Percentiles rank a stretch among this genome's conserved stretches.
phyloP scores from a whole-genome alignment of 2,329 filamentous ascomycete genomes.

The Parastagonospora nodorum region DNA sequence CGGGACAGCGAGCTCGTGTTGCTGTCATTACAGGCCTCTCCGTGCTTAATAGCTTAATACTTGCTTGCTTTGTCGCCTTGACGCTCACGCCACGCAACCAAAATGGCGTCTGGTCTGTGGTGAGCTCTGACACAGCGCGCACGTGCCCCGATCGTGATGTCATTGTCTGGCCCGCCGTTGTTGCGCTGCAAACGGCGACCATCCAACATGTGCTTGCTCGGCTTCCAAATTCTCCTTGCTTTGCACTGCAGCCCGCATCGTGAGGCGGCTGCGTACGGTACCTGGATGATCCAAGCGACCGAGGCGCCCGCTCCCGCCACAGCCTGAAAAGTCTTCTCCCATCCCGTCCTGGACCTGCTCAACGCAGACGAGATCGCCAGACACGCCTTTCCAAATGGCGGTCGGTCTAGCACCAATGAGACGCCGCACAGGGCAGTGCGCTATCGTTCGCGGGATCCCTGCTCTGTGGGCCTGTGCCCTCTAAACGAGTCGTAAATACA shows the following conservation, averaged over 20 bases:
- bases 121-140: conserved; percentile 1
- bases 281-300: conserved; percentile 27
- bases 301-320: conserved; percentile 18
- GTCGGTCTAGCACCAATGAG: conserved; percentile 29
- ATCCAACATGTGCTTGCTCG: not conserved
- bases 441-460: conserved; percentile 23
- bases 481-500: conserved; percentile 22
- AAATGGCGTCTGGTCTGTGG: not conserved
- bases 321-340: conserved; percentile 22
- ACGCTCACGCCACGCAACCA: conserved; percentile 18
- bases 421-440: not conserved
- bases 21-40: conserved; percentile 6
- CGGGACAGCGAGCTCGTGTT: not conserved
- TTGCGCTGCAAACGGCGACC: conserved; percentile 7
- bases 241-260: not conserved
- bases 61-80: not conserved
- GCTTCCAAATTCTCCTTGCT: not conserved
- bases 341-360: conserved; percentile 16
- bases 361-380: conserved; percentile 25
- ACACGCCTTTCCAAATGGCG: conserved; percentile 32
- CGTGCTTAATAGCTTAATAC: conserved; percentile 5
- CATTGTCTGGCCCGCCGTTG: conserved; percentile 14
- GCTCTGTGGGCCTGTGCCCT: conserved; percentile 1
- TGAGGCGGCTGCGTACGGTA: conserved; percentile 8
- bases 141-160: conserved; percentile 21